Conservation (phyloP, 1,284 basidiomycete species). For the Anthracocystis setariae region DNA sequence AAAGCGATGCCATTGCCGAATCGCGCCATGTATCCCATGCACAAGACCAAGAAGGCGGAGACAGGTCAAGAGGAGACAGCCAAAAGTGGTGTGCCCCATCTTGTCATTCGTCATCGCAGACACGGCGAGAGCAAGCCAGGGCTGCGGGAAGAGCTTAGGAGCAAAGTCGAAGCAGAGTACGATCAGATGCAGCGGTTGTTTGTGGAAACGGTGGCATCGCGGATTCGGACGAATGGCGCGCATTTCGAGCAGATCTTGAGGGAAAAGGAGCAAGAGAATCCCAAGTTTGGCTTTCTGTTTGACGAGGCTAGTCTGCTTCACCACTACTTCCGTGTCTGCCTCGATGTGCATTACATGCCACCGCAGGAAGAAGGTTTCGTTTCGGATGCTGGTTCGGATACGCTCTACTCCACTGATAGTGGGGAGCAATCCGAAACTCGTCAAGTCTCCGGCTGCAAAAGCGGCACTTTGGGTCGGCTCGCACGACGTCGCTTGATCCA, state of each 20-base stretch:
- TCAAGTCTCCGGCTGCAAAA: constrained; percentile 84
- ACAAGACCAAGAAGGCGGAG: background rate
- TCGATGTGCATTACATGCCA: constrained; percentile 75
- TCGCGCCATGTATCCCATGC: constrained; percentile 26
- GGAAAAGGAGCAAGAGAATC: constrained; percentile 81
- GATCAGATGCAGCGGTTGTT: constrained; percentile 72
- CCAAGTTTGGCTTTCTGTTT: constrained; percentile 83
- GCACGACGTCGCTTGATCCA: constrained; percentile 84
- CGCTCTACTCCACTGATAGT: constrained; percentile 89
- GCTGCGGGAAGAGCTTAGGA: constrained; percentile 2
- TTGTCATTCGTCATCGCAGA: constrained; percentile 23
- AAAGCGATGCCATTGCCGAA: constrained; percentile 87
- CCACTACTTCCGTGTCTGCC: constrained; percentile 80
- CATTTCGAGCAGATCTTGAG: constrained; percentile 80
- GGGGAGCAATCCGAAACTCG: constrained; percentile 86
- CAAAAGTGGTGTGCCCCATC: constrained; percentile 12
- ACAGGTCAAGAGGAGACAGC: background rate
- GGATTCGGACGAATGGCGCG: constrained; percentile 81
- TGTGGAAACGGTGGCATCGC: constrained; percentile 82
- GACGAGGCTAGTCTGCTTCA: constrained; percentile 68
- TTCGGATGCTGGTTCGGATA: constrained; percentile 39
- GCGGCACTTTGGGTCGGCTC: constrained; percentile 74
- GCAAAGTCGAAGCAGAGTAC: constrained; percentile 1
- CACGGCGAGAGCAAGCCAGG: background rate
- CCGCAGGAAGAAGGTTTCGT: constrained; percentile 3